A percentile compares a stretch with the other conserved stretches of the same genome.
These are phyloP conservation scores for Colletotrichum sp. DNA, from an alignment of 2,329 filamentous ascomycete genomes.

Conservation along the genomic window DNA sequence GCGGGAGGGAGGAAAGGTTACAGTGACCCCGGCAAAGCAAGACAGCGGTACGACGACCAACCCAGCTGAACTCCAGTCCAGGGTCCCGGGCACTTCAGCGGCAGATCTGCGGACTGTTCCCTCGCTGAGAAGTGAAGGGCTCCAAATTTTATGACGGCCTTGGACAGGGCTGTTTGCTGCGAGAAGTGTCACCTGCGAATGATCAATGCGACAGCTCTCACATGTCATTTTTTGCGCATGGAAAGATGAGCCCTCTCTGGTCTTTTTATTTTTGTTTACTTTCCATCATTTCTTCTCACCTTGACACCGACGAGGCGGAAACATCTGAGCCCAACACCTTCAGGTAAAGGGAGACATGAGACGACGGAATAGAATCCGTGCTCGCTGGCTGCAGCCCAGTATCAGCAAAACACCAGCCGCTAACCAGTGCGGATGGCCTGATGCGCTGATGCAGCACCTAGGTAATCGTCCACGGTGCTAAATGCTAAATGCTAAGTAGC, in stretches of 20 bases:
- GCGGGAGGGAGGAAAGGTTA: not conserved
- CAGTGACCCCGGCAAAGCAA: not conserved
- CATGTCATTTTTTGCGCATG: not conserved
- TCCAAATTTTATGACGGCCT: not conserved
- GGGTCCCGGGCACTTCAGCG: slow-evolving; percentile 6
- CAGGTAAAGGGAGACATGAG: slow-evolving; percentile 13
- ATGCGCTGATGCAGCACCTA: not conserved
- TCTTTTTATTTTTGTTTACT: not conserved
- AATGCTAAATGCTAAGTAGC: not conserved
- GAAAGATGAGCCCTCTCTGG: not conserved
- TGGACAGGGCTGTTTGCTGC: not conserved
- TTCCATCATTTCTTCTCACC: not conserved
- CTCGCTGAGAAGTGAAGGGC: not conserved
- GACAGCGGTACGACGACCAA: not conserved
- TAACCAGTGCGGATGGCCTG: not conserved
- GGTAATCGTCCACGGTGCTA: not conserved
- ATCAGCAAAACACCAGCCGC: not conserved
- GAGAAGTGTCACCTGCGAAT: not conserved
- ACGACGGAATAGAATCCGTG: slow-evolving; percentile 17
- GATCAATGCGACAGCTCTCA: not conserved
- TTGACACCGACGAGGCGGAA: not conserved
- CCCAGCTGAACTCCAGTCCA: not conserved
- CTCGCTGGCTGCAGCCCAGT: not conserved
- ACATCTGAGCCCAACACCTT: slow-evolving; percentile 2
- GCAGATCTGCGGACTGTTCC: slow-evolving; percentile 8